Percentiles rank a stretch among this genome's conserved stretches.
These are phyloP conservation scores for sunflower (Helianthus annuus) DNA, from an alignment of 129 eudicot species.

Conservation along the genomic window DNA sequence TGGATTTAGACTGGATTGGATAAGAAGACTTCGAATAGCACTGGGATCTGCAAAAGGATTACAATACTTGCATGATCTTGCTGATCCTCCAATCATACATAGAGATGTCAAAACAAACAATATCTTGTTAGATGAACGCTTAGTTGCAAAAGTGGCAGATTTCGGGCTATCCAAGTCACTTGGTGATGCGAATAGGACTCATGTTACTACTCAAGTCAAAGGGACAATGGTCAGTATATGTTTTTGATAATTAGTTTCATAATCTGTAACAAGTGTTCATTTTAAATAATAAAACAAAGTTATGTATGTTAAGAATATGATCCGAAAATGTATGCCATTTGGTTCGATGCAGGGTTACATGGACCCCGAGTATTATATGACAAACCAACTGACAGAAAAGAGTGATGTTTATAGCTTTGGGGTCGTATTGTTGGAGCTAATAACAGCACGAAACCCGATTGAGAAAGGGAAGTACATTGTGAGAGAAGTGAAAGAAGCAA, in stretches of 20 bases:
- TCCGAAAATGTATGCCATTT: neutral
- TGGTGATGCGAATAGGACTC: conserved; percentile 38
- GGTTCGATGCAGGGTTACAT: conserved; percentile 45
- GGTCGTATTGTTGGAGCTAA: conserved; percentile 55
- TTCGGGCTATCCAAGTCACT: conserved; percentile 64
- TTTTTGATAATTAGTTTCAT: neutral
- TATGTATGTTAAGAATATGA: too few species aligned
- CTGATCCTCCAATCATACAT: conserved; percentile 71
- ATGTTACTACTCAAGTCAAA: conserved; percentile 67
- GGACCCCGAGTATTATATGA: conserved; percentile 71
- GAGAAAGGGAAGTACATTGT: conserved; percentile 74
- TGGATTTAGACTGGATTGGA: conserved; percentile 60
- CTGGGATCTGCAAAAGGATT: conserved; percentile 68
- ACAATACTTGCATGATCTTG: conserved; percentile 67
- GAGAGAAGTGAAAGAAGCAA: conserved; percentile 59
- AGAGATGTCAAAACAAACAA: conserved; percentile 72
- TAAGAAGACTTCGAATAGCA: conserved; percentile 55
- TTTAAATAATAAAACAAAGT: neutral
- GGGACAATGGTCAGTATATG: conserved; percentile 59
- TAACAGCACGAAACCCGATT: conserved; percentile 66
- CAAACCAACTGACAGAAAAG: conserved; percentile 56
- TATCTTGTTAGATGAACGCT: conserved; percentile 56
- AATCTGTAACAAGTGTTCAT: too few species aligned
- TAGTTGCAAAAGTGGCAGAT: conserved; percentile 72
- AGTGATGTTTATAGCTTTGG: conserved; percentile 82